Evolutionary conservation across 768 basidiomycete species (phyloP).

Genomic region (Artomyces pyxidatus): DNA sequence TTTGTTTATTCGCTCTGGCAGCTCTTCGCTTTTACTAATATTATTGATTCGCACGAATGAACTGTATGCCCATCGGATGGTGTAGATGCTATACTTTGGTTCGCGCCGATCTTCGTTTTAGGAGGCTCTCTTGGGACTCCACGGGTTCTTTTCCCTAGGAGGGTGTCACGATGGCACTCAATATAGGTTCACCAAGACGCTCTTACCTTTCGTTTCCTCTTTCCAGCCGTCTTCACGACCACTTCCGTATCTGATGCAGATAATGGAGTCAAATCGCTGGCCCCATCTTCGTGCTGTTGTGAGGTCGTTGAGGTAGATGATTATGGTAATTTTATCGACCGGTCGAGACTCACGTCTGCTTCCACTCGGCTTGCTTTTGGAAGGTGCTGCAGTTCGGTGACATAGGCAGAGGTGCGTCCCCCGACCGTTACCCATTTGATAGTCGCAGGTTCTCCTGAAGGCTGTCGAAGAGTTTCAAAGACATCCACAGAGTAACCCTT

Average conservation of each 20-base stretch:
- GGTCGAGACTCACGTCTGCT: too few species aligned
- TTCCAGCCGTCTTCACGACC: conserved; percentile 8
- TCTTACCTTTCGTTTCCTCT: conserved; percentile 15
- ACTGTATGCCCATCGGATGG: too few species aligned
- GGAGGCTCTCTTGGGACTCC: too few species aligned
- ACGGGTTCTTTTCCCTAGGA: too few species aligned
- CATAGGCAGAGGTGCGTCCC: conserved; percentile 69
- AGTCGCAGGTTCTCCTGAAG: conserved; percentile 60
- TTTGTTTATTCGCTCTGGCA: neutral
- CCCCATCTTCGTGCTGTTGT: conserved; percentile 5
- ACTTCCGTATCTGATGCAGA: conserved; percentile 16
- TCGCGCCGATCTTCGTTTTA: too few species aligned
- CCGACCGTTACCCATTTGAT: conserved; percentile 71
- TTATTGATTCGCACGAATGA: too few species aligned
- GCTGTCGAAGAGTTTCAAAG: conserved; percentile 30
- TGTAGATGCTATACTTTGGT: too few species aligned
- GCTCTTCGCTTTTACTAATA: neutral
- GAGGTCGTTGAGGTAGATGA: neutral
- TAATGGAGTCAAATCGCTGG: conserved; percentile 21
- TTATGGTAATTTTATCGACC: too few species aligned
- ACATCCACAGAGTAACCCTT: neutral
- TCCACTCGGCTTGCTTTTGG: neutral
- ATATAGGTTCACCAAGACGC: too few species aligned
- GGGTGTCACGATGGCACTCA: too few species aligned
- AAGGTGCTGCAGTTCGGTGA: conserved; percentile 49